phyloP scores from a whole-genome alignment of 164 flowering plant species.

The Euptelea pleiosperma region DNA sequence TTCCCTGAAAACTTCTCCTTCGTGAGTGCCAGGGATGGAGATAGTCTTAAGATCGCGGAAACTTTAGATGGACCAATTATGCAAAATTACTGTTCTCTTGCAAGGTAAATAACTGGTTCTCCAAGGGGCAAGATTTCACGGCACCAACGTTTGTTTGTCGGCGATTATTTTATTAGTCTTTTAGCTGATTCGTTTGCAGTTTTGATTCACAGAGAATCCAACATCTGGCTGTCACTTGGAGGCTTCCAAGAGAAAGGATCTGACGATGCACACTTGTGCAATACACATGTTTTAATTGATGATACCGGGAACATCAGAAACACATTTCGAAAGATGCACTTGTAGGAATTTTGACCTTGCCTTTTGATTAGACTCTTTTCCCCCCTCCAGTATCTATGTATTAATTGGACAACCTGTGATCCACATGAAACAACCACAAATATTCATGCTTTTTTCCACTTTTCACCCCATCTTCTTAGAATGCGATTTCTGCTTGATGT shows the following conservation, averaged over 20 bases:
- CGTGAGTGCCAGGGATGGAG: constrained; percentile 59
- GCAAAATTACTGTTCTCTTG: constrained; percentile 76
- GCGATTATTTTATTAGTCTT: background rate
- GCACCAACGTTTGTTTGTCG: background rate
- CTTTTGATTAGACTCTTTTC: background rate
- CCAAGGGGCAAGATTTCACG: no score
- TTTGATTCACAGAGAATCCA: constrained; percentile 56
- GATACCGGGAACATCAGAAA: constrained; percentile 70
- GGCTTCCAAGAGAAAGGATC: constrained; percentile 88
- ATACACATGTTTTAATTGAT: constrained; percentile 84
- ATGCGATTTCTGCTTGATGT: no score
- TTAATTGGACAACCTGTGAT: no score
- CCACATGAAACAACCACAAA: no score
- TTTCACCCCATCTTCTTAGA: no score
- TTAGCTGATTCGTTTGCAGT: background rate
- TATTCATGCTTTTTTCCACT: no score
- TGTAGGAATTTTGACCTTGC: constrained; percentile 42
- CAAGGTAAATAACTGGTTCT: constrained; percentile 51
- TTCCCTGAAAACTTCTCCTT: constrained; percentile 86
- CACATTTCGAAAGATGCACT: constrained; percentile 72
- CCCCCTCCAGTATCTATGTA: no score
- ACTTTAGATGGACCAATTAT: constrained; percentile 84
- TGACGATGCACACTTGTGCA: constrained; percentile 68
- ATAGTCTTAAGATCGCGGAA: constrained; percentile 69
- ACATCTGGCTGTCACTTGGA: constrained; percentile 93